Evolutionary conservation across 2,329 filamentous ascomycete species (phyloP).

Genomic region (Ophiocordyceps camponoti-saundersi): DNA sequence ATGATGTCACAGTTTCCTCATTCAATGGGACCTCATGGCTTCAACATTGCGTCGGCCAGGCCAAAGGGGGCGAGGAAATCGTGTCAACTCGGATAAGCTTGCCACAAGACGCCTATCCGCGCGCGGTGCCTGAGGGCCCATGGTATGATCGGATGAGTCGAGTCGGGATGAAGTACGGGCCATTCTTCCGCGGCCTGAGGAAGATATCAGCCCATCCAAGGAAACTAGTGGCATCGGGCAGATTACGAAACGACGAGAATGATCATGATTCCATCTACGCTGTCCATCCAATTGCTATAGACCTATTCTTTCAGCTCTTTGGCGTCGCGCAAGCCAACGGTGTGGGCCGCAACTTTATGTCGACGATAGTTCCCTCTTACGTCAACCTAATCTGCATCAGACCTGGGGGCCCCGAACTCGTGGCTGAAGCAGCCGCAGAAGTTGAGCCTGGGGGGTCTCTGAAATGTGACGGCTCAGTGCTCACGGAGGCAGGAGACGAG

Average conservation of each 20-base stretch:
- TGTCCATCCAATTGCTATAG: constrained; percentile 2
- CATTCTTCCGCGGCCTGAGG: constrained; percentile 2
- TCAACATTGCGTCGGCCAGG: constrained; percentile 3
- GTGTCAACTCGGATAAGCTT: not conserved
- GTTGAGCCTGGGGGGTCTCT: no score
- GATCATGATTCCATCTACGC: constrained; percentile 1
- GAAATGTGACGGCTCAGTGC: no score
- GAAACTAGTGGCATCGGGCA: not conserved
- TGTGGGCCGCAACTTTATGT: not conserved
- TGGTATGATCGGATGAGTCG: not conserved
- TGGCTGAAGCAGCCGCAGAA: no score
- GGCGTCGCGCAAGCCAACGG: constrained; percentile 1
- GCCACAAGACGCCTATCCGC: not conserved
- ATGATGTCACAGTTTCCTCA: constrained; percentile 4
- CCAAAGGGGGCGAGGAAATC: not conserved
- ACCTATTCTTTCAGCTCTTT: constrained; percentile 2
- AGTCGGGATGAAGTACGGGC: constrained; percentile 3
- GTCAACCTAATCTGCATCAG: constrained; percentile 1
- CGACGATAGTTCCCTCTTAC: constrained; percentile 1
- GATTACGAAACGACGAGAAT: not conserved
- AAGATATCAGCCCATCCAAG: constrained; percentile 1
- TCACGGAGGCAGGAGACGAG: no score
- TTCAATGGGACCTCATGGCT: constrained; percentile 4
- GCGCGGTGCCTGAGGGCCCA: not conserved
- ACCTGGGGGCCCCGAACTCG: not conserved